Evolutionary conservation across 768 basidiomycete genomes (phyloP).

Genomic region (Macrolepiota dolichaula): DNA sequence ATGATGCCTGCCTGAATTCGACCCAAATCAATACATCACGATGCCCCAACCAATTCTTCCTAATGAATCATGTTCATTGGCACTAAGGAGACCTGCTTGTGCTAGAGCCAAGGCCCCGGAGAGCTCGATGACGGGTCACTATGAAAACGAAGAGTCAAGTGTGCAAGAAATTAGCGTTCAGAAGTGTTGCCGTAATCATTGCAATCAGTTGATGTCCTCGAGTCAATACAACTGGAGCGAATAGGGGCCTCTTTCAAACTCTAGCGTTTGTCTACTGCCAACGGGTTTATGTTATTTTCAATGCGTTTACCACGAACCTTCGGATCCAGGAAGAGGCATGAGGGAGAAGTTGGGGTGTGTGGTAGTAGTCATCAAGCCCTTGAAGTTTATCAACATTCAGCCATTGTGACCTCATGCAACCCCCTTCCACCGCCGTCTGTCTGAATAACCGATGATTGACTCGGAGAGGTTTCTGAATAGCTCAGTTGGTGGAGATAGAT

Average conservation of each 20-base stretch:
- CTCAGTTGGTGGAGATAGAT: neutral
- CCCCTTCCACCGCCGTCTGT: neutral
- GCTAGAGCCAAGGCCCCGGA: constrained; percentile 3
- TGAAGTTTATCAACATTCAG: constrained; percentile 10
- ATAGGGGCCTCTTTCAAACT: neutral
- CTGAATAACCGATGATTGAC: neutral
- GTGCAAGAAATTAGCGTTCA: neutral
- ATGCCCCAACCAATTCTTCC: neutral
- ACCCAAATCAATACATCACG: neutral
- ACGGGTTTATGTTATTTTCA: neutral
- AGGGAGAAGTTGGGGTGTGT: neutral
- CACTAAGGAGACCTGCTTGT: neutral
- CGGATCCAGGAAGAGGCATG: constrained; percentile 9
- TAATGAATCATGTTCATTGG: neutral
- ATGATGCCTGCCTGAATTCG: neutral
- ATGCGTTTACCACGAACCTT: neutral
- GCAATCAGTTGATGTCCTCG: neutral
- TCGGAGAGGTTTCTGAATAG: neutral
- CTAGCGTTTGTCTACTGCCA: neutral
- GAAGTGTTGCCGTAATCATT: neutral
- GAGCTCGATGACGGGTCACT: neutral
- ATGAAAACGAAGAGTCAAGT: neutral
- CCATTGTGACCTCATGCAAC: neutral
- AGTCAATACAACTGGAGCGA: neutral
- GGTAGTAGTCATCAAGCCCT: neutral